phyloP scores from a whole-genome alignment of 1,139 yeast genomes.

The Lodderomyces theae region DNA sequence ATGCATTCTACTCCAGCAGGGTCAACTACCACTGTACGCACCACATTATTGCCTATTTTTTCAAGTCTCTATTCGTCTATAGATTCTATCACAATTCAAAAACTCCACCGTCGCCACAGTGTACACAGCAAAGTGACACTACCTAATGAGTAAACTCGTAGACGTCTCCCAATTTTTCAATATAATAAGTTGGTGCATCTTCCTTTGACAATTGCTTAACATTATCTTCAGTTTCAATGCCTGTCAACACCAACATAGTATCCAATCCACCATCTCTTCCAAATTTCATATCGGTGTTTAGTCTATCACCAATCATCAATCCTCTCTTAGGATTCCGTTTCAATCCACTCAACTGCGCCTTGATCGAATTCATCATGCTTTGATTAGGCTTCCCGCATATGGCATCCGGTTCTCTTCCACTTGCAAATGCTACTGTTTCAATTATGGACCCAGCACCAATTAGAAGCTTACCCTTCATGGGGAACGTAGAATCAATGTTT shows the following conservation, averaged over 20 bases:
- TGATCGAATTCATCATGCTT: constrained; percentile 87
- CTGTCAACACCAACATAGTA: constrained; percentile 84
- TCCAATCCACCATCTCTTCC: constrained; percentile 83
- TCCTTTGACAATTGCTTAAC: constrained; percentile 41
- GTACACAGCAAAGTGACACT: background rate
- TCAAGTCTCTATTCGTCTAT: background rate
- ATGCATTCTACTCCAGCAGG: no score
- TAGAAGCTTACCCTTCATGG: constrained; percentile 76
- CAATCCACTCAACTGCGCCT: constrained; percentile 54
- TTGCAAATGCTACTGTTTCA: constrained; percentile 70
- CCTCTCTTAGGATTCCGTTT: constrained; percentile 59
- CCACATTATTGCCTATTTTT: no score
- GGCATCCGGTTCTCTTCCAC: constrained; percentile 68
- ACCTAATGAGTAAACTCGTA: constrained; percentile 42
- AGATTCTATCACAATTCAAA: background rate
- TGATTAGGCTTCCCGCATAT: constrained; percentile 87
- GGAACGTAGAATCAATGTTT: constrained; percentile 93
- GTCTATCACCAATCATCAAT: constrained; percentile 92
- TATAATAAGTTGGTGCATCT: constrained; percentile 65
- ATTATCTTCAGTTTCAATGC: constrained; percentile 74
- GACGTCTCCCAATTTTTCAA: constrained; percentile 73
- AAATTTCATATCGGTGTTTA: constrained; percentile 92
- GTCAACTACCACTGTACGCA: no score
- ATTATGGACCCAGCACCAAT: constrained; percentile 97
- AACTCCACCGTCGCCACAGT: no score